Percentiles rank a stretch among this genome's conserved stretches.
phyloP scores from a whole-genome alignment of 176 grass and related monocot species.

The Metroxylon sagu region DNA sequence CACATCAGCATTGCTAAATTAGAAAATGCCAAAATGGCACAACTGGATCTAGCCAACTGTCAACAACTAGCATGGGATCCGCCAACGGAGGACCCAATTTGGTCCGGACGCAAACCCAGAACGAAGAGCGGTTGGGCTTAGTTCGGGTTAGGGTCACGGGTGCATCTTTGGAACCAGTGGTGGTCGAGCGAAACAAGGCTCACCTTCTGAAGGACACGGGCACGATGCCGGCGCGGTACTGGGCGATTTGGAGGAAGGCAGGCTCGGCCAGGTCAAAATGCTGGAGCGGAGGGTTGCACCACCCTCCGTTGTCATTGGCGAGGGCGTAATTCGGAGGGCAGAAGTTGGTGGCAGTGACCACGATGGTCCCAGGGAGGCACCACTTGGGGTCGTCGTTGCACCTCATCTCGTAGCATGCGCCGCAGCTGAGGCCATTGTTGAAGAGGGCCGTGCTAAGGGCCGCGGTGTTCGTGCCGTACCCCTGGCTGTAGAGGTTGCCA shows the following conservation, averaged over 20 bases:
- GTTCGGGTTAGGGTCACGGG: no score
- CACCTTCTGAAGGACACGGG: not conserved
- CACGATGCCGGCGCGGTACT: not conserved
- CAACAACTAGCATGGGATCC: no score
- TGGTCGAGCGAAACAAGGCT: not conserved
- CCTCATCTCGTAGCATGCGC: conserved; percentile 7
- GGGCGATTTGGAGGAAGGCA: conserved; percentile 6
- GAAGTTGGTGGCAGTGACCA: conserved; percentile 2
- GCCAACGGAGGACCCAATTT: no score
- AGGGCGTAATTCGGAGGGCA: conserved; percentile 6
- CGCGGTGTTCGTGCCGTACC: conserved; percentile 5
- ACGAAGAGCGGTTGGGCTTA: no score
- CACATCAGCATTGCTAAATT: no score
- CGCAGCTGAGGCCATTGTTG: conserved; percentile 4
- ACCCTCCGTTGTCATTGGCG: conserved; percentile 3
- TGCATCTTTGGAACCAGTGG: no score
- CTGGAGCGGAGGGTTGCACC: conserved; percentile 6
- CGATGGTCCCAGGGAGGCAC: not conserved
- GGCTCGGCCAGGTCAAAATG: conserved; percentile 11
- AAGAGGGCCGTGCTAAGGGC: conserved; percentile 3
- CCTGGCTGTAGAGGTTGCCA: conserved; percentile 5
- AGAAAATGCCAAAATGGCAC: no score
- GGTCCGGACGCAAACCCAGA: no score
- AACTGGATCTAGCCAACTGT: no score
- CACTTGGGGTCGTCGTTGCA: conserved; percentile 1